Percentiles rank a stretch among this genome's conserved stretches.
These are phyloP conservation scores for Thalassiosira exigua DNA, from an alignment of 352 stramenopile species.

Conservation along the genomic window DNA sequence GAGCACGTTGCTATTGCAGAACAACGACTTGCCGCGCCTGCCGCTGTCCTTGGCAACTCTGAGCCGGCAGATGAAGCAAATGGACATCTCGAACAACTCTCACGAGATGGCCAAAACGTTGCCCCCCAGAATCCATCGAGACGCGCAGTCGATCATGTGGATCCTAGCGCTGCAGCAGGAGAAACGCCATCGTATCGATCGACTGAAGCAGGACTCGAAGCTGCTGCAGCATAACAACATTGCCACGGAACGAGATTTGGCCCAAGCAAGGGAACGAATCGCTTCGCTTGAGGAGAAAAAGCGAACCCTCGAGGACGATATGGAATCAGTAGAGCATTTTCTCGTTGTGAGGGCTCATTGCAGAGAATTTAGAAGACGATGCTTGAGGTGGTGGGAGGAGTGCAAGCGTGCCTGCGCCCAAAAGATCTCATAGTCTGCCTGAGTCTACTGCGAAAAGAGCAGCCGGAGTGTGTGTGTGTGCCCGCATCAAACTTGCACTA, in stretches of 20 bases:
- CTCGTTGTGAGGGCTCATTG: conserved; percentile 25
- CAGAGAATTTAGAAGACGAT: conserved; percentile 12
- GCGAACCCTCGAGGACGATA: conserved; percentile 24
- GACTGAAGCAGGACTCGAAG: conserved; percentile 29
- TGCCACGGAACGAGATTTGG: conserved; percentile 11
- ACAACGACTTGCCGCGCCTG: conserved; percentile 47
- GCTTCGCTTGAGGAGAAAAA: conserved; percentile 31
- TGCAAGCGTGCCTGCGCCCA: conserved; percentile 19
- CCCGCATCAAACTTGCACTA: too few species aligned
- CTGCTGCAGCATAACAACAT: conserved; percentile 38
- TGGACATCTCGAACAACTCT: conserved; percentile 53
- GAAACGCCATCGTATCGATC: conserved; percentile 36
- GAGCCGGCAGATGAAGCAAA: conserved; percentile 20
- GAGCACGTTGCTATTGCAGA: conserved; percentile 37
- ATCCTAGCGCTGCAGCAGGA: conserved; percentile 46
- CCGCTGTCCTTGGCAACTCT: conserved; percentile 41
- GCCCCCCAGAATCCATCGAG: conserved; percentile 29
- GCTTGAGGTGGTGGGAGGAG: conserved; percentile 23
- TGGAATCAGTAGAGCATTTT: conserved; percentile 38
- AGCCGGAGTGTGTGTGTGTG: too few species aligned
- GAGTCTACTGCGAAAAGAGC: too few species aligned
- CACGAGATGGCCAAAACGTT: conserved; percentile 21
- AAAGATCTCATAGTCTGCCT: too few species aligned
- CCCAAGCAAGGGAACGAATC: conserved; percentile 11
- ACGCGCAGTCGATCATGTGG: conserved; percentile 52